A percentile compares a stretch with the other conserved stretches of the same genome.
phyloP scores from a whole-genome alignment of 352 stramenopile genomes.

The Globisporangium spinosum region DNA sequence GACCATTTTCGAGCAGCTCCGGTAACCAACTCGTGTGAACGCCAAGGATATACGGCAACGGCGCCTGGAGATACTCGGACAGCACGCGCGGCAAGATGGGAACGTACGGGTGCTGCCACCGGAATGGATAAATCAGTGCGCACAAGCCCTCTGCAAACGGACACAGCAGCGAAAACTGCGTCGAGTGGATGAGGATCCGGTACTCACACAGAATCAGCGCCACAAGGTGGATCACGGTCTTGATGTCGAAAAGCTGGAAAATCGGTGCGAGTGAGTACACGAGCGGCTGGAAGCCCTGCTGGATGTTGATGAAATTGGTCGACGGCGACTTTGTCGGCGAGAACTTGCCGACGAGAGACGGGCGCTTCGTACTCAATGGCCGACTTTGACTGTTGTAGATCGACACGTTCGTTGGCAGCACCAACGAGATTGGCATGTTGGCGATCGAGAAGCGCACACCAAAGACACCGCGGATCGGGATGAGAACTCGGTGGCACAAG shows the following conservation, averaged over 20 bases:
- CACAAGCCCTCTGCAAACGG: slow-evolving; percentile 72
- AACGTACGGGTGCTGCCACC: slow-evolving; percentile 84
- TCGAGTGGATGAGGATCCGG: slow-evolving; percentile 73
- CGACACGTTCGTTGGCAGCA: slow-evolving; percentile 50
- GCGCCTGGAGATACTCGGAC: slow-evolving; percentile 81
- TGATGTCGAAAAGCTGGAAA: slow-evolving; percentile 74
- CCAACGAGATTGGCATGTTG: slow-evolving; percentile 32
- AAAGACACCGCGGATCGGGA: slow-evolving; percentile 64
- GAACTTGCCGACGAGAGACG: slow-evolving; percentile 15
- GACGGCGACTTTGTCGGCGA: slow-evolving; percentile 42
- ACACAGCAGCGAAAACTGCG: slow-evolving; percentile 68
- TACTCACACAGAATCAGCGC: slow-evolving; percentile 75
- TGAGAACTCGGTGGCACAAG: slow-evolving; percentile 52
- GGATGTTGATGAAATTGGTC: slow-evolving; percentile 44
- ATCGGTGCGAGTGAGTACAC: slow-evolving; percentile 67
- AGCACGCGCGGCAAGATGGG: slow-evolving; percentile 76
- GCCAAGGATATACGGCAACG: slow-evolving; percentile 78
- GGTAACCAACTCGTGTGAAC: slow-evolving; percentile 73
- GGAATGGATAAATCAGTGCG: slow-evolving; percentile 80
- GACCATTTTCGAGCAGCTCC: slow-evolving; percentile 56
- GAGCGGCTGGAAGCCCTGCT: slow-evolving; percentile 56
- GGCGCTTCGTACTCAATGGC: background rate
- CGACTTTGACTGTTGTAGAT: slow-evolving; percentile 35
- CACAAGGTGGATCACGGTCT: slow-evolving; percentile 65
- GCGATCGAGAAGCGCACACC: slow-evolving; percentile 54